A percentile compares a stretch with the other conserved stretches of the same genome.
Evolutionary conservation across 2,329 filamentous ascomycete genomes (phyloP).

Genomic region (Fusarium mangiferae): DNA sequence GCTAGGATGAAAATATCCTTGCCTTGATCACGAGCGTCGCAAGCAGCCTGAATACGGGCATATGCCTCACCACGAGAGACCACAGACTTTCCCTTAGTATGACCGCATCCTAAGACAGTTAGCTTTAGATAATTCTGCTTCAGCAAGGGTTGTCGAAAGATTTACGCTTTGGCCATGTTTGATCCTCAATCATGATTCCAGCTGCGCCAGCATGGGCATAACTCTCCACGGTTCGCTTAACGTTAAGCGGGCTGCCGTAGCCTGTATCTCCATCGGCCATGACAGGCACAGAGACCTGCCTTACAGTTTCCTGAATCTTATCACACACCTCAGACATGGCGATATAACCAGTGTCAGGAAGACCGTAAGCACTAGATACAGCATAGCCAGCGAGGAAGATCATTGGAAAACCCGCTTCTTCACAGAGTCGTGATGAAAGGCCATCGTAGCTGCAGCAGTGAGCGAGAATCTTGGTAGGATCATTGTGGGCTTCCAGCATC

Average conservation of each 20-base stretch:
- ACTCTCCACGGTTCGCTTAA: constrained; percentile 54
- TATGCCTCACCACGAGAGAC: constrained; percentile 57
- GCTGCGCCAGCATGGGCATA: constrained; percentile 55
- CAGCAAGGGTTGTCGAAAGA: background rate
- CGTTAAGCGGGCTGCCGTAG: constrained; percentile 59
- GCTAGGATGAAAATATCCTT: constrained; percentile 58
- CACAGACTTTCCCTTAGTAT: constrained; percentile 59
- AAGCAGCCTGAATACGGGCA: constrained; percentile 57
- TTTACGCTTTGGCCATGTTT: constrained; percentile 60
- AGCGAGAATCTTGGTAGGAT: constrained; percentile 56
- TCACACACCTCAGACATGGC: constrained; percentile 58
- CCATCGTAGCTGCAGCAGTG: constrained; percentile 56
- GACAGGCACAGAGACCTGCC: constrained; percentile 53
- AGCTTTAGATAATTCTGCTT: background rate
- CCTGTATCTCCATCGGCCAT: constrained; percentile 61
- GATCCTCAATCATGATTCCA: constrained; percentile 58
- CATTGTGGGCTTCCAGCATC: constrained; percentile 53
- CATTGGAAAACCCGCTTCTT: constrained; percentile 59
- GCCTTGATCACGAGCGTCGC: constrained; percentile 56
- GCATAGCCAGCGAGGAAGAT: constrained; percentile 57
- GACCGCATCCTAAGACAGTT: constrained; percentile 40
- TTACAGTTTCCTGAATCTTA: constrained; percentile 56
- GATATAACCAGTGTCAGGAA: constrained; percentile 62
- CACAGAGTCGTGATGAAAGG: constrained; percentile 54
- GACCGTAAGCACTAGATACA: constrained; percentile 52